A percentile compares a stretch with the other conserved stretches of the same genome.
phyloP scores from a whole-genome alignment of 2,329 filamentous ascomycete genomes.

The Fusarium cicatricum region DNA sequence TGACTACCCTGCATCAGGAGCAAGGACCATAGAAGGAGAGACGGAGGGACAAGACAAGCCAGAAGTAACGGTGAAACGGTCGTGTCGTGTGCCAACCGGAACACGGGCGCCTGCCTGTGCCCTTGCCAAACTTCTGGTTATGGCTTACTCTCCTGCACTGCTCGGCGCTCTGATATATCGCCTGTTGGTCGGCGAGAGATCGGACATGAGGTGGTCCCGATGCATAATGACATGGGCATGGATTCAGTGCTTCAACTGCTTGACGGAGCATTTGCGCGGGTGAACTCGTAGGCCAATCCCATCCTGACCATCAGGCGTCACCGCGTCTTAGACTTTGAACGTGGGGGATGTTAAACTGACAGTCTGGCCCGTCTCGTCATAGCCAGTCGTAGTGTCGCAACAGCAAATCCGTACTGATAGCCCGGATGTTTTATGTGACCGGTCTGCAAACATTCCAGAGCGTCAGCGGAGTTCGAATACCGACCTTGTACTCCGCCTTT shows the following conservation, averaged over 20 bases:
- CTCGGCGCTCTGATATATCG: too few relatives aligned
- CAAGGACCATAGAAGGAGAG: conserved; percentile 11
- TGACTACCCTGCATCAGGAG: background rate
- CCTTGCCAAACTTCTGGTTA: background rate
- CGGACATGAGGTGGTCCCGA: conserved; percentile 4
- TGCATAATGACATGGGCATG: too few relatives aligned
- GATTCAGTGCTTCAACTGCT: conserved; percentile 6
- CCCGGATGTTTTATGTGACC: background rate
- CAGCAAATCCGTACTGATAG: background rate
- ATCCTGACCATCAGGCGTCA: too few relatives aligned
- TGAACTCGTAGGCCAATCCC: too few relatives aligned
- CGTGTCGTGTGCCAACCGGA: conserved; percentile 15
- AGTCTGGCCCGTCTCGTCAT: conserved; percentile 9
- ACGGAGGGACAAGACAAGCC: background rate
- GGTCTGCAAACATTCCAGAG: background rate
- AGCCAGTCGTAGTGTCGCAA: conserved; percentile 10
- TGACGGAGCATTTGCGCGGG: too few relatives aligned
- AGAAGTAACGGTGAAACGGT: conserved; percentile 21
- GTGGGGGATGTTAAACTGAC: conserved; percentile 1
- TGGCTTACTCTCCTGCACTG: too few relatives aligned
- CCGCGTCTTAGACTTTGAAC: background rate
- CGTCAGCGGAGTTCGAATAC: background rate
- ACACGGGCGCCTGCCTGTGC: conserved; percentile 1
- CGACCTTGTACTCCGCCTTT: conserved; percentile 1
- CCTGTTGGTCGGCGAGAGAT: too few relatives aligned